Evolutionary conservation across 768 basidiomycete genomes (phyloP), one percentile per base, ranked within the genome.

Genomic region (Pulveroboletus ravenelii): DNA sequence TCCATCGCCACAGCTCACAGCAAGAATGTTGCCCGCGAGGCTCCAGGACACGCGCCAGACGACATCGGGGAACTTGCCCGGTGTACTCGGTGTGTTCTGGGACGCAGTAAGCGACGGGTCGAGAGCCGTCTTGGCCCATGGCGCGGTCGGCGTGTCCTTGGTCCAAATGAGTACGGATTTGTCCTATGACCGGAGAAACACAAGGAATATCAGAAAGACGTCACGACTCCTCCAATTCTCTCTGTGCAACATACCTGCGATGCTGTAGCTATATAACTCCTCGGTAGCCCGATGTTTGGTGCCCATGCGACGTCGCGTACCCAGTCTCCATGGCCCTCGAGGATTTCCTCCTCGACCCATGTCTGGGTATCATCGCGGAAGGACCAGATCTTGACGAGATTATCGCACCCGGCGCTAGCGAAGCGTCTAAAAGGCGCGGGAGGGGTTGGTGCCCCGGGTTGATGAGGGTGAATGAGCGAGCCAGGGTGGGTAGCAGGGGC

Each of bases 1-100:
- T 12, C 96, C 95, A 64, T 99, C 96, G 10, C 93, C 94, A 68
- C 93, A 95, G 67, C 91, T 93, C 39, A 98, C 96, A 0, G 94
- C 94, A 41, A 99, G 77, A 45, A 99, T 80, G 64, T 97, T 98
- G 15, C 95, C 95, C 1, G 94, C 91, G 23, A 97, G 78, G 57
- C 91, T 94, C 96, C 96, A 99, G 40, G 89, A 92, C 31, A 97
- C 93, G n/a, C 94, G 81, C 96, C 95, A 99, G 23, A 97, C 93
- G 5, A 93, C 92, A 65, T 98, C 95, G 2, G 92, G 90, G 74
- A 98, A 98, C 66, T 88, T 93, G 20, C 89, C 89, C 14, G 80
- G 70, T 65, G 68, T 73, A 39, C 65, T 70, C 7, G 74, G 73
- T 8, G 77, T 62, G 9, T 74, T 69, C 41, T 76, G 72, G 3